A percentile compares a stretch with the other conserved stretches of the same genome.
These are phyloP conservation scores for Nemania serpens DNA, from an alignment of 2,329 filamentous ascomycete species.

Conservation along the genomic window DNA sequence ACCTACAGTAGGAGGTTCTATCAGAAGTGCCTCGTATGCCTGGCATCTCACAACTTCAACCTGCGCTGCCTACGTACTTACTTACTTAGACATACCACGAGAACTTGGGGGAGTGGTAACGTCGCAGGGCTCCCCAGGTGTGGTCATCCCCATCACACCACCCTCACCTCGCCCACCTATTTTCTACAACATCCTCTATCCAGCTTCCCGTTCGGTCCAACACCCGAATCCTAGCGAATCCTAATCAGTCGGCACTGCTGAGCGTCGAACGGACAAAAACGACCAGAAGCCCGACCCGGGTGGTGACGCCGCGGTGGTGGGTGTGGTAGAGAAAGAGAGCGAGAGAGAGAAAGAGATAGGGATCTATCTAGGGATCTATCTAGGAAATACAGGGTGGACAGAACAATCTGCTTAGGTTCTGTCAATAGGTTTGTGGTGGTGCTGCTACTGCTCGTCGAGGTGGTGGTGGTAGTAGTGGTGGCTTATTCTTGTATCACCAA, in stretches of 20 bases:
- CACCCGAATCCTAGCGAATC: constrained; percentile 14
- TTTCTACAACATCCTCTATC: background rate
- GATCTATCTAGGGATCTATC: too few relatives aligned
- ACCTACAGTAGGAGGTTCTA: too few relatives aligned
- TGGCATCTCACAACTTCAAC: too few relatives aligned
- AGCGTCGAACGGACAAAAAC: constrained; percentile 11
- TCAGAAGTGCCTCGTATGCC: too few relatives aligned
- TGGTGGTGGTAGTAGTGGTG: background rate
- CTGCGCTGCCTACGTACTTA: too few relatives aligned
- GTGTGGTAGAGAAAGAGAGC: constrained; percentile 1
- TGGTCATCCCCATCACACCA: constrained; percentile 25
- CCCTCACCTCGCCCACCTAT: constrained; percentile 16
- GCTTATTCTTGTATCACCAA: constrained; percentile 2
- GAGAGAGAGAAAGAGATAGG: too few relatives aligned
- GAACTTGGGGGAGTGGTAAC: constrained; percentile 9
- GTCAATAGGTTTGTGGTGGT: too few relatives aligned
- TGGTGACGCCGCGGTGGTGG: constrained; percentile 6
- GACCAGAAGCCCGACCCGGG: constrained; percentile 8
- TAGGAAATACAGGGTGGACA: too few relatives aligned
- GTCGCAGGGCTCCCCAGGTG: constrained; percentile 19
- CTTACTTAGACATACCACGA: too few relatives aligned
- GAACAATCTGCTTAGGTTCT: too few relatives aligned
- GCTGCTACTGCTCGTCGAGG: background rate
- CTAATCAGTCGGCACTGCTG: constrained; percentile 4
- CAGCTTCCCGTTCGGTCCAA: constrained; percentile 27